Conservation (phyloP, 805 yeast species). For the Citeromyces matritensis region DNA sequence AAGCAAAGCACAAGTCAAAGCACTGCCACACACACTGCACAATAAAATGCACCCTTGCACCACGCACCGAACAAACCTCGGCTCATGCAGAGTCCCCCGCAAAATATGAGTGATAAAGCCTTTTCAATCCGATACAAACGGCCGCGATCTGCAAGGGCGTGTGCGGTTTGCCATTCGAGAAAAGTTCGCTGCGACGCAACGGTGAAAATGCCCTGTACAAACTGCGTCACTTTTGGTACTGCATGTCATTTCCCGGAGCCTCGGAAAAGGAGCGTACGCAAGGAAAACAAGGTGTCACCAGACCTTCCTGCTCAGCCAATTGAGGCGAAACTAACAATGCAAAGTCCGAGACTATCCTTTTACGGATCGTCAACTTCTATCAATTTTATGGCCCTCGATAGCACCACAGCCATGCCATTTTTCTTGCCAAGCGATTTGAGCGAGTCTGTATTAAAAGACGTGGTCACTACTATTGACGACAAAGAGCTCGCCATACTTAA, state of each 20-base stretch:
- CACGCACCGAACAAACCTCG: too few species aligned
- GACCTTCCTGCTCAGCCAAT: too few species aligned
- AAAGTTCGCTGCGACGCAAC: conserved; percentile 74
- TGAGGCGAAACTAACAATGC: conserved; percentile 9
- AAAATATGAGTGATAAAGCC: too few species aligned
- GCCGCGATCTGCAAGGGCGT: conserved; percentile 57
- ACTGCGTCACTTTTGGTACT: conserved; percentile 58
- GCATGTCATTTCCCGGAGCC: conserved; percentile 52
- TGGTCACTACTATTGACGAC: conserved; percentile 10
- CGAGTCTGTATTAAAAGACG: background rate
- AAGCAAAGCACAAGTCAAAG: too few species aligned
- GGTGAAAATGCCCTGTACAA: conserved; percentile 42
- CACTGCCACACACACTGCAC: too few species aligned
- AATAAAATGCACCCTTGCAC: too few species aligned
- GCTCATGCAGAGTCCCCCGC: too few species aligned
- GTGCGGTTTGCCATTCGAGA: conserved; percentile 63
- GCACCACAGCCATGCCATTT: background rate
- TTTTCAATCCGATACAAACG: conserved; percentile 18
- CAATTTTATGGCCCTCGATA: conserved; percentile 1
- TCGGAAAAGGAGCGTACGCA: conserved; percentile 14
- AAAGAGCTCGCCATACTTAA: conserved; percentile 49
- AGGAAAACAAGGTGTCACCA: conserved; percentile 9
- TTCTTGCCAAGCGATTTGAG: background rate
- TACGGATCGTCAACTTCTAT: background rate
- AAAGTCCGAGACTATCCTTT: conserved; percentile 3